Evolutionary conservation across 768 basidiomycete species (phyloP), one percentile per base, ranked within the genome.

Genomic region (Udeniomyces megalosporus): DNA sequence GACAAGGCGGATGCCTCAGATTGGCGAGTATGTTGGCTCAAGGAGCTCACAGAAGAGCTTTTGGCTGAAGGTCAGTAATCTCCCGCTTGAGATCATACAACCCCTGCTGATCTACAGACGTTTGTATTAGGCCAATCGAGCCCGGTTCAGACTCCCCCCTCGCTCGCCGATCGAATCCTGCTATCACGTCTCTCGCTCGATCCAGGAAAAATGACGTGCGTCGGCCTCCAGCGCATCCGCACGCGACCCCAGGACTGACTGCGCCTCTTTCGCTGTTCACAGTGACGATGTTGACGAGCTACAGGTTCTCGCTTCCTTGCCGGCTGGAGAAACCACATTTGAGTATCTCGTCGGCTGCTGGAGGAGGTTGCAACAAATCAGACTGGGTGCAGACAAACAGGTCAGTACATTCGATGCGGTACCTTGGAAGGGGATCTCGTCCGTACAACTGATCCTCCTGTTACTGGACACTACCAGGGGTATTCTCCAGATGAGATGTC

Each of bases 341-440:
- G 88, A 95, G 69, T 97, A 89, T 71, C 78, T 99, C 26, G 79
- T 88, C 10, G 85, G 85, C 22, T 85, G 86, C 69, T 99, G 93
- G 93, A 90, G 88, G 74, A 80, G 92, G n/a, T 67, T 86, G 46
- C 85, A 86, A 66, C 66, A 74, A 7, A 31, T 45, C 52, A 61
- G 35, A 24, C 42, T 54, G 17, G 53, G 60, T 1, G 52, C 60
- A 3, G 53, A 54, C 24, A 38, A 45, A 24, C 35, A 61, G 38
- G 60, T 61, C 20, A 17, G 60, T n/a, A 15, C 20, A 3, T 20
- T 15, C n/a, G 35, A 8, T 1, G 3, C 12, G 14, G 35, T 20
- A 2, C 10, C 35, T n/a, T 20, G 7, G 24, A 14, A 8, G 2
- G 12, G 17, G 1, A 12, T 10, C 38, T 15, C 7, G 24, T 31